Base-by-base conservation (phyloP, 805 yeast species). In the Sugiyamaella smithiae region DNA sequence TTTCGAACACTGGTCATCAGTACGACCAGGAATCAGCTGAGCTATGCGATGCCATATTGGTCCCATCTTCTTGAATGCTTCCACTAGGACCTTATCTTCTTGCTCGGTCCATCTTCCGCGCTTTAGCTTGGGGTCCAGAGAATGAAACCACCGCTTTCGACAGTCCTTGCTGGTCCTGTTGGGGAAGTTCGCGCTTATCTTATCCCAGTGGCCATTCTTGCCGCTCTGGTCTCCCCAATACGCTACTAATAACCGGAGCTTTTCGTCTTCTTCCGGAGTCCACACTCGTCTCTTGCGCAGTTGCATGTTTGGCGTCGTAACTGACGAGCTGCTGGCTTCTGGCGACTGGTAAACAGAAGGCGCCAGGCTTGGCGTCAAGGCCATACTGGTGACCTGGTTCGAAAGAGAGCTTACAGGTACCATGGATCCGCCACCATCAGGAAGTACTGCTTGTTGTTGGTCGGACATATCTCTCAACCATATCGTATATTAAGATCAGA, bases 1-100 rank as follows among this genome's bases (percentile, higher is more conserved):
- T 61, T 90, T 90, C 1, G 96, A 87, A 70, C 98, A 90, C 69
- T 90, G 97, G 65, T 89, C 97, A 60, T 89, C 96, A 0, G 95
- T 90, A 62, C 97, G 74, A 4, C 96, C 95, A 2, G 80, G 78
- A 9, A 90, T 85, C 46, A 78, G 82, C 44, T 74, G 67, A 0
- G 96, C 81, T 8, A 90, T 89, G 58, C 83, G 83, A 54, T 85
- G 86, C 97, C 97, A 90, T 25, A 82, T 77, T 0, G 95, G 76
- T 0, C 97, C 97, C 62, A 78, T 75, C 55, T 73, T 75, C 43
- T 76, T 70, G 63, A 77, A 85, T 1, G 93, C 88, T 45, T 74
- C 71, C 19, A 84, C 61, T 31, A 90, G 70, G 32, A 71, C 69
- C 29, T 75, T 75, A 67, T 90, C 97, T 64, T 90, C 97, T 35